A percentile compares a stretch with the other conserved stretches of the same genome.
Conservation (phyloP, 371 early-diverging fungal genomes). For the Lichtheimia ramosa region DNA sequence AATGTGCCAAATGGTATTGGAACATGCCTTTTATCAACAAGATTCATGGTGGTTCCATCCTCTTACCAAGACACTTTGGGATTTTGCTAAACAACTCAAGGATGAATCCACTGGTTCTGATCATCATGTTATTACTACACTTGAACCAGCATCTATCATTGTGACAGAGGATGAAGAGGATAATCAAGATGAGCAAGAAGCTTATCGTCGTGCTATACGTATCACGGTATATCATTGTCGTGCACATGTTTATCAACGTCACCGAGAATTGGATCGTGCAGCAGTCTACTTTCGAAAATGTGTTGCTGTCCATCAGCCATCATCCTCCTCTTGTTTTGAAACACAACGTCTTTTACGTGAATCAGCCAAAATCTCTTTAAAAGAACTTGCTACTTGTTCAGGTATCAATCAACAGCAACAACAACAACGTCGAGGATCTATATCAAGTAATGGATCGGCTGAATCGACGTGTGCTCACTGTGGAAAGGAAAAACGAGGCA, state of each 20-base stretch:
- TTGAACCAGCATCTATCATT: not conserved
- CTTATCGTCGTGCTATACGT: conserved; percentile 36
- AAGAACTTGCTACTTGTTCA: not conserved
- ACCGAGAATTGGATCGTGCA: conserved; percentile 23
- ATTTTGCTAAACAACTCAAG: conserved; percentile 37
- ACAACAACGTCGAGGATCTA: not conserved
- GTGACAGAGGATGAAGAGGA: not conserved
- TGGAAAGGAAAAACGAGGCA: conserved; percentile 37
- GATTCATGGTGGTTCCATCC: conserved; percentile 27
- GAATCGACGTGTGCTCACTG: conserved; percentile 34
- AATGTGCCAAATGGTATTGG: conserved; percentile 28
- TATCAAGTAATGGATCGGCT: conserved; percentile 6
- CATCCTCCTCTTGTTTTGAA: not conserved
- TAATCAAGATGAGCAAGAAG: conserved; percentile 12
- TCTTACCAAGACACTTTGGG: conserved; percentile 27
- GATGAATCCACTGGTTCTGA: conserved; percentile 31
- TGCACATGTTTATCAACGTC: conserved; percentile 32
- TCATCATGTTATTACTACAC: conserved; percentile 7
- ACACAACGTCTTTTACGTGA: conserved; percentile 7
- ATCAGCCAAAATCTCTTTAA: not conserved
- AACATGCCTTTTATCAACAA: conserved; percentile 22
- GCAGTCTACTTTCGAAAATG: conserved; percentile 22
- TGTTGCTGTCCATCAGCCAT: conserved; percentile 4
- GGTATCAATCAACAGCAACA: not conserved
- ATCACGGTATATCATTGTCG: conserved; percentile 43